phyloP scores from a whole-genome alignment of 257 asterid species.

The Nemophila menziesii region DNA sequence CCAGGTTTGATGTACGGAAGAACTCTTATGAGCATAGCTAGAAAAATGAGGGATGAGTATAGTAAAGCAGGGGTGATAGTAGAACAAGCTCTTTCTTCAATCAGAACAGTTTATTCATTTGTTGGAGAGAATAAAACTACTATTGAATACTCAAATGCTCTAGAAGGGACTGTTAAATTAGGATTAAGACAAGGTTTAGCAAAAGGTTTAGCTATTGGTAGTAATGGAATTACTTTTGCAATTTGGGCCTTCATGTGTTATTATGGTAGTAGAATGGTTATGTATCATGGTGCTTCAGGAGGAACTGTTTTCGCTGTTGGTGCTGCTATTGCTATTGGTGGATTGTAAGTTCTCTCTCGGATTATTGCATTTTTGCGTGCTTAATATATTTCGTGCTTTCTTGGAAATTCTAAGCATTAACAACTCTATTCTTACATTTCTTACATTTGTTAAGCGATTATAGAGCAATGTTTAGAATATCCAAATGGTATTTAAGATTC shows the following conservation, averaged over 20 bases:
- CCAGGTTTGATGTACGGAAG: constrained; percentile 89
- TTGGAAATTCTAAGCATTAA: too few species aligned
- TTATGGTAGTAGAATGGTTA: constrained; percentile 74
- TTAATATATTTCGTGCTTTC: too few species aligned
- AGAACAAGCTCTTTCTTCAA: constrained; percentile 73
- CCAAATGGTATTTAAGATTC: too few species aligned
- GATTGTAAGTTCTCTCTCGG: constrained; percentile 41
- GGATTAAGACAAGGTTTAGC: constrained; percentile 77
- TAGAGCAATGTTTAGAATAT: too few species aligned
- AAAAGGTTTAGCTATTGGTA: constrained; percentile 85
- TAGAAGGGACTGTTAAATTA: constrained; percentile 54
- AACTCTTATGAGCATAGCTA: constrained; percentile 49
- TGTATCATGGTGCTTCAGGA: constrained; percentile 67
- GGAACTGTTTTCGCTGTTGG: constrained; percentile 91
- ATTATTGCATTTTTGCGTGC: too few species aligned
- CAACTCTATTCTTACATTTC: too few species aligned
- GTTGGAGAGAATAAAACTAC: constrained; percentile 60
- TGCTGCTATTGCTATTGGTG: constrained; percentile 71
- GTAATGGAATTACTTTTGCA: constrained; percentile 65
- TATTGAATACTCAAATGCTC: constrained; percentile 45
- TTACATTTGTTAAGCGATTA: too few species aligned
- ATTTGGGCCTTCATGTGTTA: constrained; percentile 80
- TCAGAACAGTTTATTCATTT: constrained; percentile 77
- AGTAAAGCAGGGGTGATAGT: constrained; percentile 49
- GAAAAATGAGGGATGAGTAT: constrained; percentile 57